Evolutionary conservation across 345 rosid genomes (phyloP).

Genomic region (Anastatica hierochuntica): DNA sequence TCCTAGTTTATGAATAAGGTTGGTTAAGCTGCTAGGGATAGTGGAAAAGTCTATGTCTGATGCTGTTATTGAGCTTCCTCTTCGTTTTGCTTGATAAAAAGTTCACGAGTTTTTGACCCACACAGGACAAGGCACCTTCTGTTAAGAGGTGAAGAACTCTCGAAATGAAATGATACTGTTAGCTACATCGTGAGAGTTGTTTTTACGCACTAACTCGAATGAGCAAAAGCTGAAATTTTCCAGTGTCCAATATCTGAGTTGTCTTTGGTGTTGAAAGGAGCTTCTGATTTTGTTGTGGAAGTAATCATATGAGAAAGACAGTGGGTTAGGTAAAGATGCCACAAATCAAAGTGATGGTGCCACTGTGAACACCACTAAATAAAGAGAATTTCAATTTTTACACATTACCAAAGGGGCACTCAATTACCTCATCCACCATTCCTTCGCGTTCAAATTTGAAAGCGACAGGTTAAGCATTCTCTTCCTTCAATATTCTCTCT

Average conservation of each 20-base stretch:
- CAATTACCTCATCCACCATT: slow-evolving; percentile 11
- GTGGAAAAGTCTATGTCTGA: too few relatives aligned
- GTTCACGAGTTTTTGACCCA: too few relatives aligned
- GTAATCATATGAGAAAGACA: slow-evolving; percentile 17
- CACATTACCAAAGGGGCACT: slow-evolving; percentile 5
- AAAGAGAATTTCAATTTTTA: slow-evolving; percentile 13
- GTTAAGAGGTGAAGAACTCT: too few relatives aligned
- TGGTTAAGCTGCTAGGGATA: too few relatives aligned
- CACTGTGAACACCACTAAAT: slow-evolving; percentile 1
- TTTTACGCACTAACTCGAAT: slow-evolving; percentile 1
- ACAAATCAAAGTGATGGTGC: background rate
- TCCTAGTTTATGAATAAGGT: too few relatives aligned
- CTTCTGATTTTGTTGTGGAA: slow-evolving; percentile 2
- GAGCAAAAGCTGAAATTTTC: background rate
- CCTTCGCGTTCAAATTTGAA: slow-evolving; percentile 5
- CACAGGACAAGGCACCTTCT: too few relatives aligned
- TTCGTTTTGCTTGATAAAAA: too few relatives aligned
- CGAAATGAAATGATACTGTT: too few relatives aligned
- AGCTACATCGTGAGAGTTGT: background rate
- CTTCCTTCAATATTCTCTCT: background rate
- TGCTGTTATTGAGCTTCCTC: too few relatives aligned
- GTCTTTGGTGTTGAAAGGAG: background rate
- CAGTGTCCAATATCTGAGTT: background rate
- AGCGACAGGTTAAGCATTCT: background rate
- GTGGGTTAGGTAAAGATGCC: slow-evolving; percentile 10